Evolutionary conservation across 495 filamentous ascomycete species (phyloP), one percentile per base, ranked within the genome.

Genomic region (Penicillium riverlandense): DNA sequence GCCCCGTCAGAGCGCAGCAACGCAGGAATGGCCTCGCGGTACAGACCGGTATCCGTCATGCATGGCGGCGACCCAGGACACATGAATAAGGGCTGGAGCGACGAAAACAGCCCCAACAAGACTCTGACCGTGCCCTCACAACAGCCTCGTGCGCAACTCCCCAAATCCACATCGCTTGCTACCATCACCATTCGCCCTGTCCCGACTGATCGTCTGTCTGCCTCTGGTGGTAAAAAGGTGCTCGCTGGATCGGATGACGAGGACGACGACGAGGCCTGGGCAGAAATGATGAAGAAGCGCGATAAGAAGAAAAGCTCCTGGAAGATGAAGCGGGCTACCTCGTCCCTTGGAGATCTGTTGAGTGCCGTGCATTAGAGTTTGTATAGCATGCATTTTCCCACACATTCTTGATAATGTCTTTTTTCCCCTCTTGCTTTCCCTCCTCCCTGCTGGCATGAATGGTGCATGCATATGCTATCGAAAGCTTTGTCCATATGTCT

Each of bases 1-100:
- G 90, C 92, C 5, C 94, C 92, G 5, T 95, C 86, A 1, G 92
- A 98, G 66, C 83, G 92, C 39, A 96, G 88, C 66, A 97, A 89
- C 59, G 75, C 96, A 44, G 94, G 92, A 3, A 69, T 91, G 38
- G 86, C 91, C 16, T 81, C 87, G 31, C 82, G 92, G n/a, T 98
- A 98, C 65, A 81, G 94, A 11, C 90, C 94, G 1, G 90, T 98
- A 0, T 90, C 87, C 2, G 64, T 59, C 16, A 57, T 69, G 32
- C 48, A 57, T 49, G 46, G 56, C 54, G 47, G 72, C 8, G 76
- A 68, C 14, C 66, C 43, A 72, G 74, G 53, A 77, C 80, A 1
- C 72, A 64, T 67, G 11, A 55, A 75, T 8, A 67, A 66, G 40
- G 52, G 61, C 8, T 79, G 71, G 71, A 67, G 66, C 32, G 68